A percentile compares a stretch with the other conserved stretches of the same genome.
Conservation (phyloP, 1,139 yeast species). For the Arxiozyma telluris region DNA sequence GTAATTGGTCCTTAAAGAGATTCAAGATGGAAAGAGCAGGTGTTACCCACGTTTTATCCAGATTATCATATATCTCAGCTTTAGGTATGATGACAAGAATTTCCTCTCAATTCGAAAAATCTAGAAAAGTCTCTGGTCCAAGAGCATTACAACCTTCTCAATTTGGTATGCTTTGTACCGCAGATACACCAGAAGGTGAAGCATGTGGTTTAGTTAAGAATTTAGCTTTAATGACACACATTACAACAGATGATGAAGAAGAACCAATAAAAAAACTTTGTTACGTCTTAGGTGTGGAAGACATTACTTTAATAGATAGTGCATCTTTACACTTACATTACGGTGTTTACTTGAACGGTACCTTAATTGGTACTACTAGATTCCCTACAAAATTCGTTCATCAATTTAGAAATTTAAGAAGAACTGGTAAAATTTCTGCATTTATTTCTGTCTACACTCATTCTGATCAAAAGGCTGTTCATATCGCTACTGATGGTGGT, state of each 20-base stretch:
- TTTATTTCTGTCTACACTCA: conserved; percentile 87
- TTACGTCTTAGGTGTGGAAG: conserved; percentile 81
- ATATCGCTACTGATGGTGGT: conserved; percentile 98
- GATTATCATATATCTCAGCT: conserved; percentile 88
- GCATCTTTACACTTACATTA: conserved; percentile 74
- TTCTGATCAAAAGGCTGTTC: conserved; percentile 84
- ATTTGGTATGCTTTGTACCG: conserved; percentile 97
- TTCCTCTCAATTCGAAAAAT: conserved; percentile 94
- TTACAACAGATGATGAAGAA: conserved; percentile 96
- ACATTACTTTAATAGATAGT: conserved; percentile 71
- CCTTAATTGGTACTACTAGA: conserved; percentile 80
- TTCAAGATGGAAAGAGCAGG: conserved; percentile 99
- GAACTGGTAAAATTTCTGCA: conserved; percentile 80
- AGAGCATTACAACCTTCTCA: conserved; percentile 98
- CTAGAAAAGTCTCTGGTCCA: conserved; percentile 97
- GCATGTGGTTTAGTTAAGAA: conserved; percentile 98
- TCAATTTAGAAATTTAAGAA: conserved; percentile 69
- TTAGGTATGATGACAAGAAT: conserved; percentile 99
- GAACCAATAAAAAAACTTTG: conserved; percentile 74
- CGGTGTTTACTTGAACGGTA: conserved; percentile 89
- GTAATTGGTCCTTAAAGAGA: conserved; percentile 97
- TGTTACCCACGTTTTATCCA: conserved; percentile 89
- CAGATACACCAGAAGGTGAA: conserved; percentile 99
- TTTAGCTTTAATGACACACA: conserved; percentile 95
- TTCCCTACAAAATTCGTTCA: conserved; percentile 75